Evolutionary conservation across 2,329 filamentous ascomycete species (phyloP).

Genomic region (Decorospora gaudefroyi): DNA sequence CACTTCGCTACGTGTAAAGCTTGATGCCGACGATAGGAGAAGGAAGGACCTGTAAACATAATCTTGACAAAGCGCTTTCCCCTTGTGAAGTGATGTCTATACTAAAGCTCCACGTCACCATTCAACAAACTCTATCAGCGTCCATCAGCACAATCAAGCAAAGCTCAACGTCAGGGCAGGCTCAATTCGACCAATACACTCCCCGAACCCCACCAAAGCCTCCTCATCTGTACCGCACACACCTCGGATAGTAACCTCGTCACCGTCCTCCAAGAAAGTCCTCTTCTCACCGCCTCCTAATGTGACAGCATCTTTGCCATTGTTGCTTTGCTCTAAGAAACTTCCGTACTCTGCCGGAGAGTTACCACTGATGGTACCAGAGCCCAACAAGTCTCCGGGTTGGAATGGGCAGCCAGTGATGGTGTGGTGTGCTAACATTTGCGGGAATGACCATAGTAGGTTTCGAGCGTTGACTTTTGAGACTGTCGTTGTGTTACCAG

Average conservation of each 20-base stretch:
- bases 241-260: conserved; percentile 69
- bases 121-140: neutral
- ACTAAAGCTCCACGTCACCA: too few species aligned
- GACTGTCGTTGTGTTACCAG: conserved; percentile 62
- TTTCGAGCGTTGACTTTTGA: conserved; percentile 65
- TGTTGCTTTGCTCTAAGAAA: conserved; percentile 71
- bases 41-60: too few species aligned
- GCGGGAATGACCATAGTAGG: conserved; percentile 79
- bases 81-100: too few species aligned
- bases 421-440: conserved; percentile 81
- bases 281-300: conserved; percentile 68
- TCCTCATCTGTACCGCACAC: conserved; percentile 65
- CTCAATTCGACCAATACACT: conserved; percentile 67
- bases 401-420: conserved; percentile 75
- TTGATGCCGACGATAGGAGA: too few species aligned
- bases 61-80: neutral
- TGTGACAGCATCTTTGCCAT: conserved; percentile 67
- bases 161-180: conserved; percentile 38
- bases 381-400: conserved; percentile 74
- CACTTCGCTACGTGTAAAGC: too few species aligned
- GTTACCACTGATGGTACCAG: conserved; percentile 75
- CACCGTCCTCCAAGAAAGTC: conserved; percentile 74
- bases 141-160: conserved; percentile 2
- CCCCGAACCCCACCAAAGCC: conserved; percentile 74
- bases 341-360: conserved; percentile 65